Base-by-base conservation (phyloP, 2,329 filamentous ascomycete species). In the Nannizziopsis barbatae region DNA sequence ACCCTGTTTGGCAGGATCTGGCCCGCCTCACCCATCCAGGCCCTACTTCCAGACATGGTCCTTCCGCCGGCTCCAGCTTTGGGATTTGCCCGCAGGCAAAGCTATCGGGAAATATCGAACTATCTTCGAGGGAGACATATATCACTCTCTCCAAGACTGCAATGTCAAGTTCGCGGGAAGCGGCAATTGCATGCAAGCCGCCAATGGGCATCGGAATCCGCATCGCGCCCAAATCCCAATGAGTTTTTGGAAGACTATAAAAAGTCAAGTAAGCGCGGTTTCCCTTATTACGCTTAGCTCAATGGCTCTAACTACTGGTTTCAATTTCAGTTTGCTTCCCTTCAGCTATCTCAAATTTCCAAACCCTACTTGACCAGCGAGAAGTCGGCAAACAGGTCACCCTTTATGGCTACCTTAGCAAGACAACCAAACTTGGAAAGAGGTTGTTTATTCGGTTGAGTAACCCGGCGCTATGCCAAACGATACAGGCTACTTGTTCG, bases 371-470 rank as follows among this genome's bases (percentile, higher is more conserved):
- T 31, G 53, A 59, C 4, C 48, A 61, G 39, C 61, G 59, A 8
- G 52, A 57, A 12, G 51, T 60, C 2, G 66, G 62, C 5, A 57
- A 70, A 6, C 59, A 66, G 15, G 71, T 84, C 30, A 71, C 72
- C 0, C 63, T 85, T 0, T 74, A 81, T 62, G 89, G 89, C 15
- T 92, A 89, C 57, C 65, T 95, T 0, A 79, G 80, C 20, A 79
- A 78, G 51, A 75, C 80, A 27, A 75, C 79, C 52, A 79, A 85
- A 57, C 71, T 88, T 17, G 80, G 79, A 22, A 80, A 80, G 47
- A 79, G 93, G 15, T 77, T 77, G 1, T 95, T 95, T 60, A 81
- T 81, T 42, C 75, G 82, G 44, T 61, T 80, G 32, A 66, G 65
- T 20, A 69, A 69, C 54, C 69, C 63, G 44, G 65, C 64, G 18